Base-by-base conservation (phyloP, 2,329 filamentous ascomycete genomes). In the Fusarium sp. region DNA sequence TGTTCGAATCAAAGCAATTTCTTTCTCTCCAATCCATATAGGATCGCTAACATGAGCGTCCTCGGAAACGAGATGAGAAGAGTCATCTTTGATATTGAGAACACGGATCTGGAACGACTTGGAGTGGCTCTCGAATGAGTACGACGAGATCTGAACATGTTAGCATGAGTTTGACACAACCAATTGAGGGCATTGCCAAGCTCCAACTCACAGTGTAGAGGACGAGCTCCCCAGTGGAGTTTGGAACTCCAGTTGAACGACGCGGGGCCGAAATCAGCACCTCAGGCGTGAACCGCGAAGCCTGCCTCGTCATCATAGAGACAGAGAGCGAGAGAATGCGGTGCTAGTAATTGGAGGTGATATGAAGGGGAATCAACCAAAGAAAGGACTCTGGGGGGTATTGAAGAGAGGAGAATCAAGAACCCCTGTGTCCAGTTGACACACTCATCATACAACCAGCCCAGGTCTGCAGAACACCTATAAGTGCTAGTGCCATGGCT, bases 231-330 rank as follows among this genome's bases (percentile, higher is more conserved):
- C 92, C 92, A 59, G 88, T 85, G 42, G 86, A 81, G 80, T 94
- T 96, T n/a, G 93, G 93, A 2, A 90, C 81, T 54, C 90, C 93
- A 22, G 90, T 81, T 17, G 92, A 93, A 54, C 93, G 90, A 64
- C 94, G 90, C 38, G 93, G 93, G 22, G 93, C 92, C 74, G 91
- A 91, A 78, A 96, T 88, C 66, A 96, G 87, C 75, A 94, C 92
- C 85, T 94, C 89, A 9, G 93, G 92, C 15, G 92, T 94, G 83
- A 95, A 93, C 75, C 91, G 92, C 75, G 87, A 86, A 15, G 91
- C 91, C 74, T 88, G 87, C 79, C 93, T 87, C 13, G 92, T 94
- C 93, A 95, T 95, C 73, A 79, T 81, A 48, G 74, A 75, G 50
- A 57, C 56, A 41, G 39, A 60, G 44, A 50, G 30, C 9, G 20